Base-by-base conservation (phyloP, 352 stramenopile genomes). In the Phytophthora foliorum region DNA sequence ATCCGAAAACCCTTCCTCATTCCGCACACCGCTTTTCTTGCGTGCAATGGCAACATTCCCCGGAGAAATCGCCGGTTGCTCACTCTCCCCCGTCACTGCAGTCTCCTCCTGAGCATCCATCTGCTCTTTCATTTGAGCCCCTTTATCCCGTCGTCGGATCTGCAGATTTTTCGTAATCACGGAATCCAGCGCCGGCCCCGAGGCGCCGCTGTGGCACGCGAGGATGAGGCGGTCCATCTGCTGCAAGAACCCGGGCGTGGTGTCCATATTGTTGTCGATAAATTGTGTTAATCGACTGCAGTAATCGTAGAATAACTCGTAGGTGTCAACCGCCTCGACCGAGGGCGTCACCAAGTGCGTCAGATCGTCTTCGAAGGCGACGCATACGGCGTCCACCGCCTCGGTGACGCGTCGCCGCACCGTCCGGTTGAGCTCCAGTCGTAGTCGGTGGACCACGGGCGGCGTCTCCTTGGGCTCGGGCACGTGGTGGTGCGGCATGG, bases 201-300 rank as follows among this genome's bases (percentile, higher is more conserved):
- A 74, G 16, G 74, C 74, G 16, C 75, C 74, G 56, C 72, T 88
- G 58, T 89, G 80, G 60, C 82, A 91, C 14, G 82, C 80, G 31
- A 88, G 57, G 41, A 91, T 88, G 49, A 89, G 74, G 50, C 82
- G 82, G 53, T 89, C 82, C 82, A 91, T 91, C 48, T 91, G 76
- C 71, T 80, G 53, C 22, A 67, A 48, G 63, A 91, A 91, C n/a
- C 82, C 82, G n/a, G 74, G 64, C 59, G 80, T 86, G 34, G 80
- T 91, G 39, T 58, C 59, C 78, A 91, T 86, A 53, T 88, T 86
- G 5, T 31, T 63, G 10, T 58, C 53, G 58, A 91, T 89, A 39
- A 83, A 91, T 27, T 52, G 16, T 8, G 80, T 66, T 56, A 91
- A 45, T 9, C 69, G 72, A 36, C 71, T 67, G 67, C 82, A 91